phyloP scores from a whole-genome alignment of 345 rosid genomes.

The Tarenaya hassleriana region DNA sequence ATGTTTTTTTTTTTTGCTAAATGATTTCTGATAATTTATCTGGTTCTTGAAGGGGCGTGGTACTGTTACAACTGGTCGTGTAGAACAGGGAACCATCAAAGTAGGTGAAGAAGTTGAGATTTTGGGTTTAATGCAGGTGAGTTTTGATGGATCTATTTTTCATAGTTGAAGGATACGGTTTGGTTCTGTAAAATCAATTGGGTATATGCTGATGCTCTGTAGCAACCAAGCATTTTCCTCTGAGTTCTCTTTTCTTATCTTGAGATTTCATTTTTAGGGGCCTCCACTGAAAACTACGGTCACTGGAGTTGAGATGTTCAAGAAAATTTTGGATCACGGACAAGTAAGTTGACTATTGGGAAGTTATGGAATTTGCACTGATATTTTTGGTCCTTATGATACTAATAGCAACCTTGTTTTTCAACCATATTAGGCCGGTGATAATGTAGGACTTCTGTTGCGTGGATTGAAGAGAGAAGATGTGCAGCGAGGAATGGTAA shows the following conservation, averaged over 20 bases:
- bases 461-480: conserved; percentile 95
- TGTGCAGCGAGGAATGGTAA: conserved; percentile 79
- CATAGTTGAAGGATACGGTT: not conserved
- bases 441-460: conserved; percentile 91
- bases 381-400: not conserved
- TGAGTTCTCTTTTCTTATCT: conserved; percentile 15
- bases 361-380: not conserved
- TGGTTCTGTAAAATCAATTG: not conserved
- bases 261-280: conserved; percentile 38
- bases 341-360: conserved; percentile 40
- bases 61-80: conserved; percentile 91
- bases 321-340: conserved; percentile 81
- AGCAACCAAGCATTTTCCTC: not conserved
- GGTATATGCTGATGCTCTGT: not conserved
- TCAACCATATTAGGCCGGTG: conserved; percentile 71
- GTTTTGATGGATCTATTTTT: conserved; percentile 9
- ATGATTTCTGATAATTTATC: conserved; percentile 5
- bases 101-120: conserved; percentile 95
- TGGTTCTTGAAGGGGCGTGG: conserved; percentile 69
- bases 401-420: not conserved
- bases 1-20: not conserved
- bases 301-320: conserved; percentile 95
- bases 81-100: conserved; percentile 83
- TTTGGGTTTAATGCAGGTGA: conserved; percentile 66
- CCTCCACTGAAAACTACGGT: conserved; percentile 64